phyloP scores from a whole-genome alignment of 805 yeast species.

The Nakazawaea ambrosiae region DNA sequence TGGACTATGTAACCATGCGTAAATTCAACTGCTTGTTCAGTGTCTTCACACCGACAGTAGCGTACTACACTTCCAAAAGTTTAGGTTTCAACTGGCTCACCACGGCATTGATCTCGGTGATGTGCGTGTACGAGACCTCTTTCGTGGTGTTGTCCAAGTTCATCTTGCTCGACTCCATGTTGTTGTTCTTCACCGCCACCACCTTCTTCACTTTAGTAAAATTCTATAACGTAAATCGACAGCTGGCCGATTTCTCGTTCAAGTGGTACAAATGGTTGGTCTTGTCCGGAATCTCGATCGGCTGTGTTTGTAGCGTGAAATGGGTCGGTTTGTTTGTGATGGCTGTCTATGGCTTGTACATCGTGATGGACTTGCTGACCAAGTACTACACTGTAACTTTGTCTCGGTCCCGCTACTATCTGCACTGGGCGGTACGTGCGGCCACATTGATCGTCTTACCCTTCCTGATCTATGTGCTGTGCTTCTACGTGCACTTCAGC shows the following conservation, averaged over 20 bases:
- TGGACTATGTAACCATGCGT: slow-evolving; percentile 67
- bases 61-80: slow-evolving; percentile 62
- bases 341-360: slow-evolving; percentile 51
- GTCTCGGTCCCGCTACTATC: slow-evolving; percentile 28
- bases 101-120: slow-evolving; percentile 51
- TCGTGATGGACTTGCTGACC: slow-evolving; percentile 43
- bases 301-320: slow-evolving; percentile 79
- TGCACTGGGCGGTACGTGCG: slow-evolving; percentile 72
- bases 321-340: slow-evolving; percentile 80
- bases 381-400: slow-evolving; percentile 31
- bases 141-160: slow-evolving; percentile 68
- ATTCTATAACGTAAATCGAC: slow-evolving; percentile 39
- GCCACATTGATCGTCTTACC: slow-evolving; percentile 67
- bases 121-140: slow-evolving; percentile 62
- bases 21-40: slow-evolving; percentile 65
- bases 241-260: slow-evolving; percentile 28
- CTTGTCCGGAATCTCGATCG: slow-evolving; percentile 60
- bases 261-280: slow-evolving; percentile 49
- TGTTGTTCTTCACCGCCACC: slow-evolving; percentile 67
- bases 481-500: slow-evolving; percentile 77
- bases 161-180: slow-evolving; percentile 70
- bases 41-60: slow-evolving; percentile 59
- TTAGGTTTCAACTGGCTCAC: slow-evolving; percentile 45
- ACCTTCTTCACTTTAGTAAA: slow-evolving; percentile 56
- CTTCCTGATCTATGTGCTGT: slow-evolving; percentile 52